These are phyloP conservation scores for Tulasnella sp. DNA, from an alignment of 768 basidiomycete species.

Conservation along the genomic window DNA sequence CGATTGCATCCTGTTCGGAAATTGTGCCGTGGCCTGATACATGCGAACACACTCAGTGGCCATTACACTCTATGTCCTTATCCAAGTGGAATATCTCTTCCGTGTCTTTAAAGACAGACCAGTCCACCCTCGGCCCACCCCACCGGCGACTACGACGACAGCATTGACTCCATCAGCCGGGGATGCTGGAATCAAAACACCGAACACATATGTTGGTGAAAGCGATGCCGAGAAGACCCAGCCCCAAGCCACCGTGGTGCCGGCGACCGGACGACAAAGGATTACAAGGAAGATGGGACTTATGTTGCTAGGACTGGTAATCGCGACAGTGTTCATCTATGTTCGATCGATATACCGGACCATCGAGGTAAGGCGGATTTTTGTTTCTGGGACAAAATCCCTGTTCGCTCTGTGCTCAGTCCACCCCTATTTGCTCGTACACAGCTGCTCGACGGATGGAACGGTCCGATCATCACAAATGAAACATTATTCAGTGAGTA, in stretches of 20 bases:
- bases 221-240: background rate
- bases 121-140: background rate
- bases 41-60: background rate
- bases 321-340: constrained; percentile 37
- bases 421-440: background rate
- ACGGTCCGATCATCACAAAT: constrained; percentile 42
- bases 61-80: constrained; percentile 15
- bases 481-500: constrained; percentile 44
- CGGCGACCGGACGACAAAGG: background rate
- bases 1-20: background rate
- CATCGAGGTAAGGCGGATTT: constrained; percentile 3
- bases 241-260: too few relatives aligned
- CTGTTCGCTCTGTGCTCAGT: background rate
- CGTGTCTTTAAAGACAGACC: constrained; percentile 13
- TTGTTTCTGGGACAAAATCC: background rate
- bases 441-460: constrained; percentile 42
- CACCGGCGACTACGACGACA: background rate
- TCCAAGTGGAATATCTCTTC: constrained; percentile 11
- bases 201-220: background rate
- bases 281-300: constrained; percentile 22
- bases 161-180: background rate
- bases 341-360: constrained; percentile 34
- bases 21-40: background rate
- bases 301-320: constrained; percentile 26
- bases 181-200: background rate